Evolutionary conservation across 2,329 filamentous ascomycete species (phyloP), one percentile per base, ranked within the genome.

Genomic region (Diaporthe citriasiana): DNA sequence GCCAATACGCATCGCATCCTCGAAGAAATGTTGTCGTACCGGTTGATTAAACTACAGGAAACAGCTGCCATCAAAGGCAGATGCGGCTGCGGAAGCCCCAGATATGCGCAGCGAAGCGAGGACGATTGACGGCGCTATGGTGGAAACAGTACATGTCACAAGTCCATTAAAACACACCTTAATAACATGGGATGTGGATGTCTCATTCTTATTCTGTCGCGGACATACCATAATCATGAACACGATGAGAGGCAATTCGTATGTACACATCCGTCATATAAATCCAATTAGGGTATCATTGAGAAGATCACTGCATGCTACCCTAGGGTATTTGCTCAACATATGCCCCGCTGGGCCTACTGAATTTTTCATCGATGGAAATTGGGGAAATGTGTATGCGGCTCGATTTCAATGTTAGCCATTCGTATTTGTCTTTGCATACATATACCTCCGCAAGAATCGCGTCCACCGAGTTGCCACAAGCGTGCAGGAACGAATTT

Each of bases 361-460:
- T n/a, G 19, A 17, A 5, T 35, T 22, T 63, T 33, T 65, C 10
- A 65, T 50, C 50, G 59, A 65, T 65, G 59, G 59, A 50, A 65
- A 50, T 65, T 65, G 59, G 59, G 27, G 42, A 27, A 50, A 35
- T 35, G 50, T n/a, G 59, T 65, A 65, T 50, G 59, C 12, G 40
- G 42, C 59, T 65, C 42, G 6, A 47, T 65, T 65, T n/a, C n/a
- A n/a, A n/a, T n/a, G n/a, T n/a, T 65, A 47, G 59, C 42, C 59
- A 65, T 33, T 50, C 12, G 42, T 35, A 65, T 47, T 65, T 65
- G 59, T 65, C 17, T 50, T n/a, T 22, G 27, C 27, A 13, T 50
- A 50, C 35, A 27, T 65, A 13, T 50, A 50, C 35, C 40, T 65
- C 59, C 59, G 59, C 59, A 65, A 35, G 19, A 10, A 12, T 50